Conservation (phyloP, 371 early-diverging fungal species). For the Saksenaea oblongispora region DNA sequence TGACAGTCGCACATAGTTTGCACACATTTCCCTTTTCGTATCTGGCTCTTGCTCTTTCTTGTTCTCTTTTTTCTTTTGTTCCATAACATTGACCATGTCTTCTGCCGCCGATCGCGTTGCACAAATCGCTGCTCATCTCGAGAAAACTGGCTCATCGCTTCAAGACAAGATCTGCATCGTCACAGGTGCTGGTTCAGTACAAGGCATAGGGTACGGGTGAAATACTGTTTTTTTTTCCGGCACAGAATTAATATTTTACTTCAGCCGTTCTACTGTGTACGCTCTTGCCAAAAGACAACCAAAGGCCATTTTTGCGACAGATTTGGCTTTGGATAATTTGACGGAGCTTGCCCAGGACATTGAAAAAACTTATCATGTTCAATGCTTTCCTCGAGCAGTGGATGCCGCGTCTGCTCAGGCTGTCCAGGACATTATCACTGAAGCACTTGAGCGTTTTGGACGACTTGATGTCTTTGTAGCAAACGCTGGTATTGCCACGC, state of each 20-base stretch:
- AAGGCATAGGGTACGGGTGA: conserved; percentile 50
- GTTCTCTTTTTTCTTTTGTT: background rate
- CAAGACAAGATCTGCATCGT: conserved; percentile 54
- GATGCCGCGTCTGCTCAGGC: conserved; percentile 47
- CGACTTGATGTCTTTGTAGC: conserved; percentile 61
- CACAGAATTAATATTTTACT: background rate
- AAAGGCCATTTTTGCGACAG: conserved; percentile 53
- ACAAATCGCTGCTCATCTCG: conserved; percentile 42
- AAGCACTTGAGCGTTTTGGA: conserved; percentile 45
- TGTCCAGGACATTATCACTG: conserved; percentile 36
- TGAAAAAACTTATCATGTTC: conserved; percentile 33
- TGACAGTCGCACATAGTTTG: background rate
- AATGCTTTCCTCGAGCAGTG: conserved; percentile 40
- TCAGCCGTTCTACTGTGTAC: conserved; percentile 47
- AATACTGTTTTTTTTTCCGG: background rate
- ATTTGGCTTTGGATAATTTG: conserved; percentile 34
- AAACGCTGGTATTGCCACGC: conserved; percentile 48
- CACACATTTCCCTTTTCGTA: background rate
- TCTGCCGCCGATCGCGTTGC: conserved; percentile 41
- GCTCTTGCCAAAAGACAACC: conserved; percentile 49
- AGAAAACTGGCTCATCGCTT: conserved; percentile 34
- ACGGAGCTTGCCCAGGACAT: conserved; percentile 43
- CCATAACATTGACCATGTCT: conserved; percentile 12
- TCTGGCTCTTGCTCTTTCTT: background rate
- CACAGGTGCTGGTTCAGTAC: conserved; percentile 52